Percentiles rank a stretch among this genome's conserved stretches.
phyloP scores from a whole-genome alignment of 495 filamentous ascomycete species.

The Thozetella sp. region DNA sequence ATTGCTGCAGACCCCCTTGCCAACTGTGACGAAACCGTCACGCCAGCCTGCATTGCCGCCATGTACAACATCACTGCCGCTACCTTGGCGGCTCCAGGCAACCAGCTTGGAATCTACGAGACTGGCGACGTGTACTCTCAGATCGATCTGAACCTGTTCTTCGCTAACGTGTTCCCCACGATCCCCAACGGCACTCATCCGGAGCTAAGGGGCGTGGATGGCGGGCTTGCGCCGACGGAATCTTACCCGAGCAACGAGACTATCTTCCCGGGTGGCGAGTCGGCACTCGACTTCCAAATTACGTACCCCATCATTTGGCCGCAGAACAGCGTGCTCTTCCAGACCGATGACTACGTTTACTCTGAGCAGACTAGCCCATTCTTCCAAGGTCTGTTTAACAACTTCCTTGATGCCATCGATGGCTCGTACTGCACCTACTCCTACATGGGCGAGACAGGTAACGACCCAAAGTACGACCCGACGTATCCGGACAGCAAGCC shows the following conservation, averaged over 20 bases:
- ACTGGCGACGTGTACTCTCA: constrained; percentile 16
- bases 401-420: constrained; percentile 47
- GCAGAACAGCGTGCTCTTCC: constrained; percentile 54
- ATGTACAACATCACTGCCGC: constrained; percentile 18
- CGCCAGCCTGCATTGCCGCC: constrained; percentile 15
- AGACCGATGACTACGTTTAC: constrained; percentile 50
- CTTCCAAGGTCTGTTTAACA: neutral
- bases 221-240: neutral
- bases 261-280: constrained; percentile 9
- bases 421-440: constrained; percentile 54
- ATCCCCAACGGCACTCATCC: neutral
- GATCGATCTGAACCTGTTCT: constrained; percentile 17
- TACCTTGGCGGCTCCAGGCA: constrained; percentile 11
- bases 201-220: constrained; percentile 1
- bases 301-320: constrained; percentile 43
- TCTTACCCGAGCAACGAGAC: neutral
- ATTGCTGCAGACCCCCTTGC: constrained; percentile 4
- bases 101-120: constrained; percentile 17
- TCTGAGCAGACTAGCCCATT: neutral
- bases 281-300: constrained; percentile 18
- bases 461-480: constrained; percentile 31
- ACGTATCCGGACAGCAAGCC: constrained; percentile 45
- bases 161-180: neutral
- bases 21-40: constrained; percentile 14
- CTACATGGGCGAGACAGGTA: constrained; percentile 23